phyloP scores from a whole-genome alignment of 2,329 filamentous ascomycete genomes.

The Pseudogymnoascus sp. region DNA sequence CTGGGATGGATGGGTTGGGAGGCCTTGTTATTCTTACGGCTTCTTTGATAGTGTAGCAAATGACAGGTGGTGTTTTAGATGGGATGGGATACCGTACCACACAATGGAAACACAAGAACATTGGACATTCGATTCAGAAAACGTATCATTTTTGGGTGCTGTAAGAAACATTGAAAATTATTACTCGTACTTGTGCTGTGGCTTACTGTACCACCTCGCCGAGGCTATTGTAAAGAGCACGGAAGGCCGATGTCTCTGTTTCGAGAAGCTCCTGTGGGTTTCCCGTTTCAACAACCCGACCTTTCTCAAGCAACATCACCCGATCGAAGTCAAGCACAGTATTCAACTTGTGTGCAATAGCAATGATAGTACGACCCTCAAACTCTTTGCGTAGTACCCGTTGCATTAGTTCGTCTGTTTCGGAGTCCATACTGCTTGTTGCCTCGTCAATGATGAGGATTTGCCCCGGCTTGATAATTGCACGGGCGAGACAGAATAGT shows the following conservation, averaged over 20 bases:
- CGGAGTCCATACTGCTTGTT: slow-evolving; percentile 47
- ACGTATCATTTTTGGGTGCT: not conserved
- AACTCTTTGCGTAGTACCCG: slow-evolving; percentile 47
- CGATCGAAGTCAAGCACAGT: slow-evolving; percentile 46
- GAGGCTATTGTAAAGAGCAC: not conserved
- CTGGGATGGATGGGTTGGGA: slow-evolving; percentile 39
- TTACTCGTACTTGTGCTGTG: not conserved
- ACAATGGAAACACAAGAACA: not conserved
- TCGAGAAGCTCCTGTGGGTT: not conserved
- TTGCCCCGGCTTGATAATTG: slow-evolving; percentile 34
- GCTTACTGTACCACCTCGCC: not conserved
- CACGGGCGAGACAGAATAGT: slow-evolving; percentile 41
- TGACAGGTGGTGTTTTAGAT: not conserved
- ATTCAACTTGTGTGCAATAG: slow-evolving; percentile 32
- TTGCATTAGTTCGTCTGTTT: slow-evolving; percentile 50
- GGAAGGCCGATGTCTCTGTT: not conserved
- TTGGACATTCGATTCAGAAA: not conserved
- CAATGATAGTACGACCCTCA: slow-evolving; percentile 44
- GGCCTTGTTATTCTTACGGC: slow-evolving; percentile 40
- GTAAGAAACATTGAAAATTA: not conserved
- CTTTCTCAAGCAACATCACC: slow-evolving; percentile 41
- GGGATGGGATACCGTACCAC: not conserved
- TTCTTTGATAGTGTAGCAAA: slow-evolving; percentile 24
- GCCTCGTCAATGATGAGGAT: slow-evolving; percentile 38
- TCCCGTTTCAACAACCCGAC: slow-evolving; percentile 74